Percentiles rank a stretch among this genome's conserved stretches.
Conservation (phyloP, 371 early-diverging fungal genomes). For the Capillidium rhysosporum region DNA sequence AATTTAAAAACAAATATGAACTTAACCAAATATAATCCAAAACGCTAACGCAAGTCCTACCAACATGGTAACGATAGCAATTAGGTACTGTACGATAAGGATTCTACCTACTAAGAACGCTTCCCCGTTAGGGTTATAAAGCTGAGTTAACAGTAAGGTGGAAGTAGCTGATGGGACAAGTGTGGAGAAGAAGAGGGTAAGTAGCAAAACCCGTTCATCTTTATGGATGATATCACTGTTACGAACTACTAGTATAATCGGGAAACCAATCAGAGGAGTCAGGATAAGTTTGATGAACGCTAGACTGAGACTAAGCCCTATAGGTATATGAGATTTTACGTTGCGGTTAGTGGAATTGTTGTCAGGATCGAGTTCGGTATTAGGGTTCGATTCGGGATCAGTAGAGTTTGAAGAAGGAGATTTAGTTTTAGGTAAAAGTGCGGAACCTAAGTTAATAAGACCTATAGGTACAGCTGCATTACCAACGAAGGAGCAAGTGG, state of each 20-base stretch:
- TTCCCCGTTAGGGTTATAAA: constrained; percentile 16
- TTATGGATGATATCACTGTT: constrained; percentile 11
- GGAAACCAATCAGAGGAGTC: neutral
- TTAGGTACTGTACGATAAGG: constrained; percentile 15
- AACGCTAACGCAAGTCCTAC: too few relatives aligned
- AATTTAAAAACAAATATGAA: too few relatives aligned
- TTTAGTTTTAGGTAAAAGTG: constrained; percentile 7
- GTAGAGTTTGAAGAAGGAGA: constrained; percentile 10
- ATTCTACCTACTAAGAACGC: constrained; percentile 14
- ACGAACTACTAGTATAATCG: constrained; percentile 4
- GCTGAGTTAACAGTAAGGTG: constrained; percentile 15
- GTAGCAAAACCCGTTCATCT: constrained; percentile 24
- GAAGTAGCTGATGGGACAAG: constrained; percentile 17
- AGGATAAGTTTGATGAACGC: neutral
- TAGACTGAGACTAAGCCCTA: constrained; percentile 10
- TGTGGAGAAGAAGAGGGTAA: constrained; percentile 25
- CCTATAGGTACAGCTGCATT: constrained; percentile 24
- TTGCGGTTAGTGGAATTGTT: constrained; percentile 6
- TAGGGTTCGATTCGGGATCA: constrained; percentile 16
- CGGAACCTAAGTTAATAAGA: constrained; percentile 26
- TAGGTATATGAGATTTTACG: neutral
- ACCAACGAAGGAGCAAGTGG: constrained; percentile 20
- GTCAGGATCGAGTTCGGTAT: constrained; percentile 21
- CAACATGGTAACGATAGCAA: constrained; percentile 3
- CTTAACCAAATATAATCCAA: too few relatives aligned